These are phyloP conservation scores for Rhodotorula paludigena DNA, from an alignment of 768 basidiomycete species.

Conservation along the genomic window DNA sequence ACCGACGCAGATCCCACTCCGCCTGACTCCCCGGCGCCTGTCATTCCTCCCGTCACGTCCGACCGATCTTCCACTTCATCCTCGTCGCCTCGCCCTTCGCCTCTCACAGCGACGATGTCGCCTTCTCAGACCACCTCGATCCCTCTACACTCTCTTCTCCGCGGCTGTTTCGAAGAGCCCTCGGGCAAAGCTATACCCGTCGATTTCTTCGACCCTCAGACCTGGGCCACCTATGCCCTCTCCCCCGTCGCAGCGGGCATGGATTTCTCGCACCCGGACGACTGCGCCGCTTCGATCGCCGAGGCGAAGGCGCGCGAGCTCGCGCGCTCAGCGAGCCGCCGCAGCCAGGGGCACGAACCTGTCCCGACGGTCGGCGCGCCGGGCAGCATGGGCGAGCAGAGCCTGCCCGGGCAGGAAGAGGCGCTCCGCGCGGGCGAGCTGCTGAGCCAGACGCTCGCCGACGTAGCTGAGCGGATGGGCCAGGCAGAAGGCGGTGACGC, in stretches of 20 bases:
- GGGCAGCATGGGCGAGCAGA: conserved; percentile 17
- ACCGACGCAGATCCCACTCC: too few species aligned
- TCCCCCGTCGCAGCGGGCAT: conserved; percentile 25
- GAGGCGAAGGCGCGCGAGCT: background rate
- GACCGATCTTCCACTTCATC: too few species aligned
- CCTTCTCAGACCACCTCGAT: background rate
- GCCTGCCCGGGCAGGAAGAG: background rate
- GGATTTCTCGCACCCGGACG: conserved; percentile 1
- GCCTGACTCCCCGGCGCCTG: too few species aligned
- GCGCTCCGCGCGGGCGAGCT: background rate
- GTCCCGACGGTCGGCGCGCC: conserved; percentile 10
- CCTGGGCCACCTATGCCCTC: conserved; percentile 20
- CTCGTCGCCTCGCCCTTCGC: background rate
- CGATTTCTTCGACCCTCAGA: conserved; percentile 31
- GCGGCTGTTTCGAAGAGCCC: conserved; percentile 36
- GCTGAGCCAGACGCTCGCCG: background rate
- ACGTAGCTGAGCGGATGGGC: background rate
- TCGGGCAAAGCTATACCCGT: conserved; percentile 15
- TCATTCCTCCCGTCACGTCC: too few species aligned
- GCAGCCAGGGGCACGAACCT: too few species aligned
- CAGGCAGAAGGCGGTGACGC: background rate
- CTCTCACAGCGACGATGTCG: background rate
- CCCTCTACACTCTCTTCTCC: conserved; percentile 11
- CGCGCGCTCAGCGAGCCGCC: too few species aligned
- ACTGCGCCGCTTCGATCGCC: too few species aligned